phyloP scores from a whole-genome alignment of 2,329 filamentous ascomycete species.

The Fonsecaea pedrosoi region DNA sequence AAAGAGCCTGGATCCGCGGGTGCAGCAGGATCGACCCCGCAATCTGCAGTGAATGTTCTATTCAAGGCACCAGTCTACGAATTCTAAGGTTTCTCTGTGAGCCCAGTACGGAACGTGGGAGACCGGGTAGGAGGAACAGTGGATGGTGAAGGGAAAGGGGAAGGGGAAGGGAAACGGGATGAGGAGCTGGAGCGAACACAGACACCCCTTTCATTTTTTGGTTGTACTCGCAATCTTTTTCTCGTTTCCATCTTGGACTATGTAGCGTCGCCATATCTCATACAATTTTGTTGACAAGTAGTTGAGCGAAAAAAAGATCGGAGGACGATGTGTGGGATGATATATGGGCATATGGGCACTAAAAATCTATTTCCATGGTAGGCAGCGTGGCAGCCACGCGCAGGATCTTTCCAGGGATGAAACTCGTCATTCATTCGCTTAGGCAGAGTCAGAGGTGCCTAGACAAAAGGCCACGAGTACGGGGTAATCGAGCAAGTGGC shows the following conservation, averaged over 20 bases:
- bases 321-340: constrained; percentile 9
- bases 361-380: neutral
- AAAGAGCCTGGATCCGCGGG: constrained; percentile 31
- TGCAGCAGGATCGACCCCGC: constrained; percentile 26
- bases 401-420: neutral
- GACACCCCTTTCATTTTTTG: neutral
- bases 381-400: neutral
- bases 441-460: neutral
- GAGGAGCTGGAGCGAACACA: neutral
- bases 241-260: neutral
- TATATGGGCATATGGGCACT: neutral
- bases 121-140: neutral
- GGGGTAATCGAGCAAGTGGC: too few species aligned
- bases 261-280: constrained; percentile 5
- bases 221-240: neutral
- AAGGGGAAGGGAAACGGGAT: neutral
- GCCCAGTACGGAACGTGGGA: neutral
- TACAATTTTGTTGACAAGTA: constrained; percentile 5
- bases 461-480: too few species aligned
- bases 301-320: constrained; percentile 17
- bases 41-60: constrained; percentile 64
- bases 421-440: constrained; percentile 1
- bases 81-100: constrained; percentile 36
- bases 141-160: neutral
- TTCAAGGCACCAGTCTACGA: constrained; percentile 74